Percentiles rank a stretch among this genome's conserved stretches.
Conservation (phyloP, 768 basidiomycete species). For the Suillus cothurnatus region DNA sequence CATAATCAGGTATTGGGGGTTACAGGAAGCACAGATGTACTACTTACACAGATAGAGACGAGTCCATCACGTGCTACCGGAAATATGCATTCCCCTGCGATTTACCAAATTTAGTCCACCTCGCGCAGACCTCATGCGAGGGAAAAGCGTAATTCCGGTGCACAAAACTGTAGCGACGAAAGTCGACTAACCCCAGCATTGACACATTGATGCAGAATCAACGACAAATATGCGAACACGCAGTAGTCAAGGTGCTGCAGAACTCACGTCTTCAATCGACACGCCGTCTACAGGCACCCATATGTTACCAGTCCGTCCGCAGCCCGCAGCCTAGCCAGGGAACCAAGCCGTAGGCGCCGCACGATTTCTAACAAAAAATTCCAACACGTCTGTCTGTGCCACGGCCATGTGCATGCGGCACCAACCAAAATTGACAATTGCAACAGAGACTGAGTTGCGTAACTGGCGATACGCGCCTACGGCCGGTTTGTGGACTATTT, state of each 20-base stretch:
- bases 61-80: background rate
- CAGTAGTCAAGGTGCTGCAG: background rate
- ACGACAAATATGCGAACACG: background rate
- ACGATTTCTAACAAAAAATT: conserved; percentile 36
- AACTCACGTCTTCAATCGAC: conserved; percentile 60
- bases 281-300: conserved; percentile 53
- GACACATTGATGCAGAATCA: conserved; percentile 45
- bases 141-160: conserved; percentile 65
- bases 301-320: conserved; percentile 33
- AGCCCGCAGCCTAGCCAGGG: background rate
- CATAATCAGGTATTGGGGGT: background rate
- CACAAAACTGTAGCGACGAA: conserved; percentile 64
- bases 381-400: conserved; percentile 30
- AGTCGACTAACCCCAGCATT: conserved; percentile 37
- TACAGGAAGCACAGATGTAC: background rate
- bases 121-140: conserved; percentile 38
- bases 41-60: background rate
- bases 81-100: background rate
- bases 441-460: no score
- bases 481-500: conserved; percentile 47
- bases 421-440: conserved; percentile 49
- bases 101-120: conserved; percentile 49
- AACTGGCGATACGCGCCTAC: conserved; percentile 54
- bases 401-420: conserved; percentile 31
- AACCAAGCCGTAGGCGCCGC: conserved; percentile 7